Evolutionary conservation across 2,329 filamentous ascomycete genomes (phyloP).

Genomic region (Ophiostoma piceae): DNA sequence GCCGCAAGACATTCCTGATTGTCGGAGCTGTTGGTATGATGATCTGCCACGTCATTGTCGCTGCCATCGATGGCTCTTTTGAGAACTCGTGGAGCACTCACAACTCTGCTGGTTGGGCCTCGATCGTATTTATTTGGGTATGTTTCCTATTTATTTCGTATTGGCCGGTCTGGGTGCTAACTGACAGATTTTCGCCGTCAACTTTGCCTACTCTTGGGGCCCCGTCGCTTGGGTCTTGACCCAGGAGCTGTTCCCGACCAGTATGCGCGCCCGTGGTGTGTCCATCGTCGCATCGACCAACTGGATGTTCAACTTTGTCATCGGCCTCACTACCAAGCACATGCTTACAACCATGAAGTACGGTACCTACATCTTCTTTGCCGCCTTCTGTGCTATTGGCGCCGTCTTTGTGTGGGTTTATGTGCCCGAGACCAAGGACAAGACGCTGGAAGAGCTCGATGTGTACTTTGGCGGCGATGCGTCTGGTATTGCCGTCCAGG

Average conservation of each 20-base stretch:
- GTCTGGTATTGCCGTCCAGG: slow-evolving; percentile 18
- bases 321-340: slow-evolving; percentile 43
- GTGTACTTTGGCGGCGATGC: slow-evolving; percentile 22
- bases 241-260: slow-evolving; percentile 34
- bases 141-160: too few relatives aligned
- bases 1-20: slow-evolving; percentile 28
- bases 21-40: slow-evolving; percentile 53
- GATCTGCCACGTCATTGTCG: slow-evolving; percentile 78
- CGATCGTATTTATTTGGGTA: slow-evolving; percentile 19
- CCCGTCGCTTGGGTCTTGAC: slow-evolving; percentile 30
- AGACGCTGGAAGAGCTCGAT: slow-evolving; percentile 65
- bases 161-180: too few relatives aligned
- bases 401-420: slow-evolving; percentile 47
- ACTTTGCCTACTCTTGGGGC: slow-evolving; percentile 26
- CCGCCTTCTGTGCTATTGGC: slow-evolving; percentile 43
- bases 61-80: slow-evolving; percentile 61
- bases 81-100: slow-evolving; percentile 20
- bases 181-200: slow-evolving; percentile 19
- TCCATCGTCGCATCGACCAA: slow-evolving; percentile 39
- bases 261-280: slow-evolving; percentile 20
- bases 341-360: slow-evolving; percentile 41
- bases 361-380: slow-evolving; percentile 56
- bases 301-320: slow-evolving; percentile 45
- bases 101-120: slow-evolving; percentile 19
- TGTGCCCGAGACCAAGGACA: slow-evolving; percentile 57